Percentiles rank a stretch among this genome's conserved stretches.
Evolutionary conservation across 2,329 filamentous ascomycete species (phyloP).

Genomic region (Xylaria sp.): DNA sequence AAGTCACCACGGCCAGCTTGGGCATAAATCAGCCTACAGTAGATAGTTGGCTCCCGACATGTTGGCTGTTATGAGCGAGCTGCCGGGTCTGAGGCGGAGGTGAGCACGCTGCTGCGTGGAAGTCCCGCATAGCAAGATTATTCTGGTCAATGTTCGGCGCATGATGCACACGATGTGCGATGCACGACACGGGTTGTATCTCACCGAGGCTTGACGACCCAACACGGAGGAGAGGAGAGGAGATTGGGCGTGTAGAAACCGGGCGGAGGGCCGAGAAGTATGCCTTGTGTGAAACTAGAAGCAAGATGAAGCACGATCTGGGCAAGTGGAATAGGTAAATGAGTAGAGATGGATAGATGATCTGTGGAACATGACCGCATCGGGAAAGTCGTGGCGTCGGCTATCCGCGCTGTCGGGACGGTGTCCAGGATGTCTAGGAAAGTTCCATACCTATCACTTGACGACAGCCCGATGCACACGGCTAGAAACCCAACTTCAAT

Average conservation of each 20-base stretch:
- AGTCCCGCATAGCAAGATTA: conserved; percentile 1
- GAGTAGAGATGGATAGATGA: neutral
- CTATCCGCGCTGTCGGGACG: conserved; percentile 39
- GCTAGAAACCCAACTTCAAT: conserved; percentile 22
- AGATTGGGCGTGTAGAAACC: neutral
- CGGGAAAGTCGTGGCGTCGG: conserved; percentile 31
- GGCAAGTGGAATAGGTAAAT: conserved; percentile 4
- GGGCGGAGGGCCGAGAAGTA: conserved; percentile 13
- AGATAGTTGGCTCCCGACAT: neutral
- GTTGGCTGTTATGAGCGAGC: conserved; percentile 1
- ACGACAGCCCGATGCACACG: conserved; percentile 38
- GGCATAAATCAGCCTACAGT: neutral
- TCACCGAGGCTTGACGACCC: conserved; percentile 7
- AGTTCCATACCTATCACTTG: conserved; percentile 39
- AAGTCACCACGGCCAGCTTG: neutral
- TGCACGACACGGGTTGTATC: conserved; percentile 12
- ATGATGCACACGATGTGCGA: conserved; percentile 6
- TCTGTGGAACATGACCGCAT: conserved; percentile 18
- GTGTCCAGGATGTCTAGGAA: conserved; percentile 16
- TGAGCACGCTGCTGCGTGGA: conserved; percentile 3
- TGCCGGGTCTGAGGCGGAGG: conserved; percentile 2
- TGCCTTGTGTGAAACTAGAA: conserved; percentile 34
- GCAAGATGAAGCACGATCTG: conserved; percentile 8
- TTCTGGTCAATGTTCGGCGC: conserved; percentile 1
- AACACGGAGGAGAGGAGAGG: neutral